Conservation (phyloP, 1,284 basidiomycete species). For the Bjerkandera adusta region DNA sequence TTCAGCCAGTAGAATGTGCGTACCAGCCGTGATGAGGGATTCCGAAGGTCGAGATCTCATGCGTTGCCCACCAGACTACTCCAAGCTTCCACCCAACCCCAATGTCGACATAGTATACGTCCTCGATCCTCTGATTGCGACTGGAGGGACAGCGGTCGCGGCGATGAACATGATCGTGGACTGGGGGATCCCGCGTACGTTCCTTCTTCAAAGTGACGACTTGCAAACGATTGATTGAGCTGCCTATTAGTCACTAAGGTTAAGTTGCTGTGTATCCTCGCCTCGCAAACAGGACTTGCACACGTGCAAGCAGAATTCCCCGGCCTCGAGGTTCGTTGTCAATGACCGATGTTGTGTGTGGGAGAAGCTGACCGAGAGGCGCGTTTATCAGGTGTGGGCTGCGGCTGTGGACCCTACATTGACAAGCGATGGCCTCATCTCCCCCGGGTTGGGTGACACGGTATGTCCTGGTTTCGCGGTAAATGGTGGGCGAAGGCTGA, state of each 20-base stretch:
- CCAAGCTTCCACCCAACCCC: constrained; percentile 76
- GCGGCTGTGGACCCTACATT: constrained; percentile 77
- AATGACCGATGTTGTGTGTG: not conserved
- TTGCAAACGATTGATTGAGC: constrained; percentile 1
- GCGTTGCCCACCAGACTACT: constrained; percentile 64
- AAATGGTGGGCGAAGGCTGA: constrained; percentile 4
- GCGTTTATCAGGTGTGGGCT: constrained; percentile 67
- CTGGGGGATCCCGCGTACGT: constrained; percentile 77
- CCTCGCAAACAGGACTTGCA: constrained; percentile 71
- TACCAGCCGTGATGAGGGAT: constrained; percentile 9
- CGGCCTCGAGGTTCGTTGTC: constrained; percentile 69
- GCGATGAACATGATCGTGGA: constrained; percentile 83
- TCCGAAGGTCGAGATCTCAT: not conserved
- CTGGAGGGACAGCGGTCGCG: constrained; percentile 90
- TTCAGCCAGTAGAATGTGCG: constrained; percentile 92
- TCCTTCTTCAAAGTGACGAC: not conserved
- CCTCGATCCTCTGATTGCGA: constrained; percentile 91
- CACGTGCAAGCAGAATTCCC: constrained; percentile 71
- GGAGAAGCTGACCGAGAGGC: not conserved
- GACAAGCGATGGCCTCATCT: constrained; percentile 74
- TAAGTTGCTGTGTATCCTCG: constrained; percentile 84
- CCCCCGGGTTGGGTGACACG: constrained; percentile 87
- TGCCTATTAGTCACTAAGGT: constrained; percentile 57
- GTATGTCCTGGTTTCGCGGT: constrained; percentile 41
- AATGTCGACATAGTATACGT: constrained; percentile 84